Evolutionary conservation across 2,329 filamentous ascomycete species (phyloP), one percentile per base, ranked within the genome.

Genomic region (Paraphoma chrysanthemicola): DNA sequence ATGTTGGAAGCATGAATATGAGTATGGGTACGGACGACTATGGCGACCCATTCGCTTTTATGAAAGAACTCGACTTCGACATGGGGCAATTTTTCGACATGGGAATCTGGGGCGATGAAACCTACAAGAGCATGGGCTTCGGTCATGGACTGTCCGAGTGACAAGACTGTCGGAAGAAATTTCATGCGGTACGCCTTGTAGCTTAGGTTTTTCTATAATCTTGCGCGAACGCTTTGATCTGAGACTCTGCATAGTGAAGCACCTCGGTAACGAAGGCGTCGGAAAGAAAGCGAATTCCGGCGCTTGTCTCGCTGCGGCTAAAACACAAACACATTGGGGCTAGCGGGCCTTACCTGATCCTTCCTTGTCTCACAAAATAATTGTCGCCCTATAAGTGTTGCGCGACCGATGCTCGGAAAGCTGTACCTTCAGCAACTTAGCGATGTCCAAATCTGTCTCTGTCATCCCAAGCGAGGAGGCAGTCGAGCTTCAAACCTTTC

Each of bases 81-180:
- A 70, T 75, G 65, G 71, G 72, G 33, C 64, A 64, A 14, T 70
- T 76, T 33, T 67, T 75, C n/a, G 71, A 75, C 23, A 64, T 67
- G 48, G 69, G 71, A 3, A 68, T 74, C 5, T 76, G 70, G 69
- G 66, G 71, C 1, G 67, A 68, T 23, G 64, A 69, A 4, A 58
- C 41, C 16, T 74, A 74, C 47, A 47, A 60, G 28, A 61, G 58
- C n/a, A 68, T 75, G 68, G 64, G 66, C 0, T 73, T 70, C 52
- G 70, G 68, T 7, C 29, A 42, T 6, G 29, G 8, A 9, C 31
- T 44, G 39, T 23, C 23, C 23, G 23, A 23, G 23, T 23, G 23
- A 23, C 23, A 23, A 23, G 2, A 23, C 23, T 23, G 23, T 23
- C 23, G 2, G 5, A 5, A 23, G 2, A 23, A 23, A 3, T 2